A percentile compares a stretch with the other conserved stretches of the same genome.
These are phyloP conservation scores for Diospyros kaki DNA, from an alignment of 148 eudicot species.

Conservation along the genomic window DNA sequence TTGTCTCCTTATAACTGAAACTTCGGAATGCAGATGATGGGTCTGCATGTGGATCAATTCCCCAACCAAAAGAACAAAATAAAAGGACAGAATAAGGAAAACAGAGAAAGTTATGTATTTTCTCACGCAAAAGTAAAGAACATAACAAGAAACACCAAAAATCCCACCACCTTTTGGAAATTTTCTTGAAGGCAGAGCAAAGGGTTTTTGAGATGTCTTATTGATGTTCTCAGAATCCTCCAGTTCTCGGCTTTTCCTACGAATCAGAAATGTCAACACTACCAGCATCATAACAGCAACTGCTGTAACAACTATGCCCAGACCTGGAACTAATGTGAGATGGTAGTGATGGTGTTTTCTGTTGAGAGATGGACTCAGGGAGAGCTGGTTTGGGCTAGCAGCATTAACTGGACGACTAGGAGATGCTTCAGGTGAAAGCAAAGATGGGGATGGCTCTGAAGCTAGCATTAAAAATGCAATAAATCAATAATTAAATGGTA, in stretches of 20 bases:
- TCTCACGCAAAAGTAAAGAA: not conserved
- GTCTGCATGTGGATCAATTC: slow-evolving; percentile 38
- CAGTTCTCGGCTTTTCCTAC: slow-evolving; percentile 67
- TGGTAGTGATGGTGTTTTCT: slow-evolving; percentile 45
- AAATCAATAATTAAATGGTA: not conserved
- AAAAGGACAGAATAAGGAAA: not conserved
- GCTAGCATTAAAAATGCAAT: slow-evolving; percentile 22
- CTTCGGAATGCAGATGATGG: slow-evolving; percentile 64
- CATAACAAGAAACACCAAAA: not conserved
- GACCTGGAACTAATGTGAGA: slow-evolving; percentile 51
- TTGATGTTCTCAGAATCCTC: slow-evolving; percentile 41
- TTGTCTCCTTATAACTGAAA: slow-evolving; percentile 76
- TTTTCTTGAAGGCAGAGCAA: slow-evolving; percentile 45
- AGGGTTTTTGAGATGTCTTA: slow-evolving; percentile 36
- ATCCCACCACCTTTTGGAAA: slow-evolving; percentile 81
- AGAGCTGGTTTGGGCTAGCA: slow-evolving; percentile 58
- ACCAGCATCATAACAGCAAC: slow-evolving; percentile 53
- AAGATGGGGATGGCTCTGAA: slow-evolving; percentile 41
- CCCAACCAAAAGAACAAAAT: slow-evolving; percentile 2
- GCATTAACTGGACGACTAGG: slow-evolving; percentile 50
- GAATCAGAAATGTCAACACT: slow-evolving; percentile 58
- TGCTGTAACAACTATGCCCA: slow-evolving; percentile 66
- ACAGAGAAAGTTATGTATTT: not conserved
- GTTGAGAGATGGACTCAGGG: slow-evolving; percentile 36
- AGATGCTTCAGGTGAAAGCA: slow-evolving; percentile 54